Conservation (phyloP, 1,284 basidiomycete genomes). For the Wolfiporia cocos region DNA sequence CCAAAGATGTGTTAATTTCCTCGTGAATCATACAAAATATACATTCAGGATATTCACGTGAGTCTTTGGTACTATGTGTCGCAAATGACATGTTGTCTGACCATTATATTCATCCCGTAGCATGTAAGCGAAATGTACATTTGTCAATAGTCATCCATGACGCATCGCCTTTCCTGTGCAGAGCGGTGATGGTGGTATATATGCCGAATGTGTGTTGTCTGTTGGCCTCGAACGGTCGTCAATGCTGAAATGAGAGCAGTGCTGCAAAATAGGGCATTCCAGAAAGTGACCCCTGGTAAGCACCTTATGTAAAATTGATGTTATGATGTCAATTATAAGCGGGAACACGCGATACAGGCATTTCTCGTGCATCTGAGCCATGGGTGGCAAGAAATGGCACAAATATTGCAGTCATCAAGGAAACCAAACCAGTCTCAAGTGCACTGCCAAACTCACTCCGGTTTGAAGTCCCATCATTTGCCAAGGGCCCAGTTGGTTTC, state of each 20-base stretch:
- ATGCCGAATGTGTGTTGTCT: slow-evolving; percentile 28
- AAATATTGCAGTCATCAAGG: slow-evolving; percentile 46
- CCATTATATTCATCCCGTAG: no score
- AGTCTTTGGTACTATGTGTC: no score
- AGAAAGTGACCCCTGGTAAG: slow-evolving; percentile 37
- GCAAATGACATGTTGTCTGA: no score
- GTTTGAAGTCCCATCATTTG: slow-evolving; percentile 40
- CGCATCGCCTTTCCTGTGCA: slow-evolving; percentile 20
- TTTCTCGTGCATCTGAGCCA: slow-evolving; percentile 39
- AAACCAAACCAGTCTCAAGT: slow-evolving; percentile 45
- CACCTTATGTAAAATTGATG: background rate
- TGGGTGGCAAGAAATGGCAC: slow-evolving; percentile 50
- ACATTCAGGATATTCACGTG: background rate
- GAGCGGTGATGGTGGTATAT: slow-evolving; percentile 37
- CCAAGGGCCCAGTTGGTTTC: slow-evolving; percentile 45
- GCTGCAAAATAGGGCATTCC: slow-evolving; percentile 35
- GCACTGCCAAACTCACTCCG: slow-evolving; percentile 62
- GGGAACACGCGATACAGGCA: slow-evolving; percentile 23
- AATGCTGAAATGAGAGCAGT: slow-evolving; percentile 19
- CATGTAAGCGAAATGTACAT: slow-evolving; percentile 34
- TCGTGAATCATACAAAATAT: no score
- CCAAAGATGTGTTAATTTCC: no score
- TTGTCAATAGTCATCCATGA: no score
- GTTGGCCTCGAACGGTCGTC: no score
- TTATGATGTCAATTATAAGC: background rate